A percentile compares a stretch with the other conserved stretches of the same genome.
Conservation (phyloP, 352 stramenopile genomes). For the Globisporangium barbulae region DNA sequence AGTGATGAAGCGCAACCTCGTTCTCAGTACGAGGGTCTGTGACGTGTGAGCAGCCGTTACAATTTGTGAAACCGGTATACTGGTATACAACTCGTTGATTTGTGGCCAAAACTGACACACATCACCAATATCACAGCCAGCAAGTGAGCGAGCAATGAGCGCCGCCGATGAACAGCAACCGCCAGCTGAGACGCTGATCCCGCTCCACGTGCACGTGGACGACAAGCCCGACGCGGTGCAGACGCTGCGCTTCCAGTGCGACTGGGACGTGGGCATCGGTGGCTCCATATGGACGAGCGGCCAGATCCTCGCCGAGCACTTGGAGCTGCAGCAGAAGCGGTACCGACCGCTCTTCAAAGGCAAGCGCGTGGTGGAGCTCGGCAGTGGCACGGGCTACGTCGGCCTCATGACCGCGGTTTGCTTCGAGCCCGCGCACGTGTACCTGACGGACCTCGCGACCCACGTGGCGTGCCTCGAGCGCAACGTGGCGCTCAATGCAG, state of each 20-base stretch:
- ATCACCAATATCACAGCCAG: neutral
- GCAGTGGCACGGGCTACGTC: slow-evolving; percentile 76
- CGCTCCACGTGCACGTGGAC: slow-evolving; percentile 44
- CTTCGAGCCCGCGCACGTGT: slow-evolving; percentile 54
- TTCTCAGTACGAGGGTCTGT: too few relatives aligned
- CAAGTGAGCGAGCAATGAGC: neutral
- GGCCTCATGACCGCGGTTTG: slow-evolving; percentile 60
- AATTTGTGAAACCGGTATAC: too few relatives aligned
- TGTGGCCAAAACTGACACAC: neutral
- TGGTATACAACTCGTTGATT: too few relatives aligned
- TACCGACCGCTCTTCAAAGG: slow-evolving; percentile 56
- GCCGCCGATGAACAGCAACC: neutral
- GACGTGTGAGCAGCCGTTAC: too few relatives aligned
- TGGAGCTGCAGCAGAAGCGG: slow-evolving; percentile 44
- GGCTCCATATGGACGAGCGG: slow-evolving; percentile 83
- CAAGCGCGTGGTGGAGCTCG: slow-evolving; percentile 68
- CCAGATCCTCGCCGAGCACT: slow-evolving; percentile 58
- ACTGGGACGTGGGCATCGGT: slow-evolving; percentile 80
- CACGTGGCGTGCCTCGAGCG: slow-evolving; percentile 56
- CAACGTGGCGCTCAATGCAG: slow-evolving; percentile 55
- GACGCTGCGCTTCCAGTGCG: slow-evolving; percentile 64
- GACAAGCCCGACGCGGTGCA: slow-evolving; percentile 18
- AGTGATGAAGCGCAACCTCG: too few relatives aligned
- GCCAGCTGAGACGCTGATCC: slow-evolving; percentile 26
- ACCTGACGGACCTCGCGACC: slow-evolving; percentile 61